Conservation (phyloP, 805 yeast genomes). For the Yarrowia yakushimensis region DNA sequence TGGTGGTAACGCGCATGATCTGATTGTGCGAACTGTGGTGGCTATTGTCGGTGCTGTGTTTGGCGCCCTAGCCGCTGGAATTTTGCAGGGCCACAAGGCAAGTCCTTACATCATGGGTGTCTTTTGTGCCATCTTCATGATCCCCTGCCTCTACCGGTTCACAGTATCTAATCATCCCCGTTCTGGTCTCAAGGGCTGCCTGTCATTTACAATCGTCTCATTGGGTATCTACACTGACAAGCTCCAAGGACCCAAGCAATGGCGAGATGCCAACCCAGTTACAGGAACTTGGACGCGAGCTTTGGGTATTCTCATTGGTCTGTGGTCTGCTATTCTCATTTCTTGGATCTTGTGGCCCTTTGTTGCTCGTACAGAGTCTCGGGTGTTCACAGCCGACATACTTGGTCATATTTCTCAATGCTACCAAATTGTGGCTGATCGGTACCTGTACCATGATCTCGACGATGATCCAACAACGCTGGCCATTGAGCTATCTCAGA, state of each 20-base stretch:
- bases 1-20: constrained; percentile 34
- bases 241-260: not conserved
- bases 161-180: constrained; percentile 43
- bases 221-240: constrained; percentile 34
- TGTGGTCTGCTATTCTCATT: constrained; percentile 39
- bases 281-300: constrained; percentile 42
- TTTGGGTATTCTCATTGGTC: constrained; percentile 42
- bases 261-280: constrained; percentile 21
- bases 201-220: constrained; percentile 44
- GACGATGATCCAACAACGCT: constrained; percentile 48
- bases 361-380: constrained; percentile 44
- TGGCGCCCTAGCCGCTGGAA: constrained; percentile 47
- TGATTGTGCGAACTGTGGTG: constrained; percentile 37
- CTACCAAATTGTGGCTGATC: constrained; percentile 47
- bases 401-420: constrained; percentile 46
- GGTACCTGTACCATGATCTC: constrained; percentile 48
- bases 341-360: constrained; percentile 52
- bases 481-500: constrained; percentile 44
- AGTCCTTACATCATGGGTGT: constrained; percentile 42
- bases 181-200: constrained; percentile 43
- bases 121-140: constrained; percentile 41
- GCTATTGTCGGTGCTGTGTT: constrained; percentile 46
- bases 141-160: constrained; percentile 39
- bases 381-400: constrained; percentile 41
- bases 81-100: constrained; percentile 38